Evolutionary conservation across 805 yeast species (phyloP), one percentile per base, ranked within the genome.

Genomic region (Hanseniaspora pseudoguilliermondii): DNA sequence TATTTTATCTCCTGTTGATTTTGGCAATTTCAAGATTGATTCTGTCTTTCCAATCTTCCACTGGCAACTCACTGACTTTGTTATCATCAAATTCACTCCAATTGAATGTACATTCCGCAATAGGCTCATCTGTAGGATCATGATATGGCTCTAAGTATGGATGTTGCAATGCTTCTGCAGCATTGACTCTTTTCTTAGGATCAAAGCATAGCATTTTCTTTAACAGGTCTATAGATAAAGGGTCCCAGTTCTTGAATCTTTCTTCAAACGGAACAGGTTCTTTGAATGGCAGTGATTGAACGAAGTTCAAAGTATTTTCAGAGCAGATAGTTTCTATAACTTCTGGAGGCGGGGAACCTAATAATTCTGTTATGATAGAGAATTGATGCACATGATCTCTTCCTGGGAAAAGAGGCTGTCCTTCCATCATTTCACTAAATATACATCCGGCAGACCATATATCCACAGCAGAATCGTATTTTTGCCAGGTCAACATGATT

Each of bases 401-500:
- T 49, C 98, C 98, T 0, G 98, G 98, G 77, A 91, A 91, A 47
- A 91, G 75, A 1, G 98, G 97, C 69, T 87, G 88, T 10, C 96
- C 96, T 68, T 90, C 96, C 61, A 91, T 85, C 96, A 91, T 91
- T 69, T 91, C 98, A 9, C 97, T 93, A 65, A 91, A 86, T 57
- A 91, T 90, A 72, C 98, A 91, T 23, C 96, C 98, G 11, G 95
- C 95, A 23, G 95, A 84, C 98, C 98, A 91, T 63, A 91, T 86
- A 70, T 91, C 98, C 40, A 91, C 97, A 71, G 90, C 97, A 9
- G 87, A 83, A 65, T 90, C 96, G 71, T 91, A 91, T 67, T 91
- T 88, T 69, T 91, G 98, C 97, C 97, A 91, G 29, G 97, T 89
- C 60, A 91, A 78, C 98, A 91, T 91, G 70, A 91, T 91, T 69